A percentile compares a stretch with the other conserved stretches of the same genome.
Evolutionary conservation across 202 grass and related monocot species (phyloP).

Genomic region (Setaria italica): DNA sequence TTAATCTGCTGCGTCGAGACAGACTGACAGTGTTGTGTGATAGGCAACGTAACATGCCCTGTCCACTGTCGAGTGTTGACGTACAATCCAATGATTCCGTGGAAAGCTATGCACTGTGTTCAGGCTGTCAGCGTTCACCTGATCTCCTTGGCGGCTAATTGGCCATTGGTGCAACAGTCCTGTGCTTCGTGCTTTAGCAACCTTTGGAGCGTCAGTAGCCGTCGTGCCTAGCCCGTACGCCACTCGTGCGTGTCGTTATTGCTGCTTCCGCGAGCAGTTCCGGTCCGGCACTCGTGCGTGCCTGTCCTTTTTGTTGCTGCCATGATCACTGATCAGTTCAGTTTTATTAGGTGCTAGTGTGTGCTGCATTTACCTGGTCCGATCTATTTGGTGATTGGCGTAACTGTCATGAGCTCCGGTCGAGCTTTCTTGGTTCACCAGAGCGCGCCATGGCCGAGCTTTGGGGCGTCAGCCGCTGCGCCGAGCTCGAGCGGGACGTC

Average conservation of each 20-base stretch:
- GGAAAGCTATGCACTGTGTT: neutral
- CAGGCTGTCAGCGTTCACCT: neutral
- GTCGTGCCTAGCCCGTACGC: neutral
- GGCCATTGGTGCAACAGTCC: neutral
- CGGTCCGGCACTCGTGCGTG: neutral
- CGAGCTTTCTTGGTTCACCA: neutral
- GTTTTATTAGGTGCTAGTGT: neutral
- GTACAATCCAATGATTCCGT: neutral
- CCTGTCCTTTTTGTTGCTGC: neutral
- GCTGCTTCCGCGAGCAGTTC: neutral
- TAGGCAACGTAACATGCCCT: neutral
- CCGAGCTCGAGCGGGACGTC: slow-evolving; percentile 1
- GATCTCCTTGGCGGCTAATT: neutral
- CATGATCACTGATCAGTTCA: neutral
- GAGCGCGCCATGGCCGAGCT: neutral
- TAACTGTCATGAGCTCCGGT: neutral
- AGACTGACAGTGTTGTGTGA: neutral
- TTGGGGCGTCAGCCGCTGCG: neutral
- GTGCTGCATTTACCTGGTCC: neutral
- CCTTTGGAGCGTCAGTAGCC: slow-evolving; percentile 4
- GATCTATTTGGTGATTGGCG: neutral
- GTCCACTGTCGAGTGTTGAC: neutral
- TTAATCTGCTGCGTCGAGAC: neutral
- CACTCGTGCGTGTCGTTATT: neutral
- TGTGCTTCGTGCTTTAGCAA: neutral